Base-by-base conservation (phyloP, 129 eudicot species). In the Silybum marianum region DNA sequence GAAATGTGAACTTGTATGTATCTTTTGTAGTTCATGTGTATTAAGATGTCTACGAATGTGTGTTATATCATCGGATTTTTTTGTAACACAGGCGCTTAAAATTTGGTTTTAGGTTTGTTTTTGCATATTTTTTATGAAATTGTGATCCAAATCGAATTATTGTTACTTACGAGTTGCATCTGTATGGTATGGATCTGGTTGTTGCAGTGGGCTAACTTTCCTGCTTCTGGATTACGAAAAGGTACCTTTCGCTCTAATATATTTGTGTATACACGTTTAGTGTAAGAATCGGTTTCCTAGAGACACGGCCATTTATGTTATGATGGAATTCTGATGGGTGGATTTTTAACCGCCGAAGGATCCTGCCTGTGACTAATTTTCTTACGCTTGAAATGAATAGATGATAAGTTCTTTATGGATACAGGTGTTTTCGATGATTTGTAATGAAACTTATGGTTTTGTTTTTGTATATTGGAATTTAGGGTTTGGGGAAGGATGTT, bases 401-500 rank as follows among this genome's bases (percentile, higher is more conserved):
- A 28, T 46, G 54, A 70, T 48, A 22, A 72, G 6, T 62, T 62
- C 9, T 23, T 38, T 9, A 16, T 66, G 40, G 42, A 2, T 77
- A 8, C 9, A 32, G 23, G 73, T 63, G 80, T 71, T 77, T 77
- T 44, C 2, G 69, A 42, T 58, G 3, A 36, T 69, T 70, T 54
- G 34, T 82, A 14, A 51, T 28, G 73, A 40, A 73, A 62, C 7
- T 14, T 58, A 21, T 18, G 44, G 28, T 48, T 86, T 54, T 71
- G 7, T 30, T 48, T 86, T 54, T 71, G 7, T 30, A 4, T 51
- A 1, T 46, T 60, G 78, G 51, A 44, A 14, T 42, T 73, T 71
- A 92, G 92, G 91, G 69, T 38, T 83, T 65, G 85, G 83, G 67
- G 86, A 90, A 78, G 73, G 87, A 40, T 85, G 24, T 42, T 82